phyloP scores from a whole-genome alignment of 2,329 filamentous ascomycete species.

The Fusarium irregulare region DNA sequence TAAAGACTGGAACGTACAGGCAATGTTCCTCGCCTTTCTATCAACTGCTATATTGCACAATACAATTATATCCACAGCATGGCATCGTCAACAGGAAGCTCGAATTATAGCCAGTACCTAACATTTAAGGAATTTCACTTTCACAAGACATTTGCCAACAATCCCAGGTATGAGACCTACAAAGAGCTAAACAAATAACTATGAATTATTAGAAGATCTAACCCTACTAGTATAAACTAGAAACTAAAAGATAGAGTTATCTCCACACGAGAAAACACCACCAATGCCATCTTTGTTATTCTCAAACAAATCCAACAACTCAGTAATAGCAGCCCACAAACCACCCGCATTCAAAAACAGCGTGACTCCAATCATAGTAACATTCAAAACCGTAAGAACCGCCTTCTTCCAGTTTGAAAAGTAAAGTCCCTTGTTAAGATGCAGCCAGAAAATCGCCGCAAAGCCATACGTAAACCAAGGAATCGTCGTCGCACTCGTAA shows the following conservation, averaged over 20 bases:
- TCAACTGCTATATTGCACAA: too few relatives aligned
- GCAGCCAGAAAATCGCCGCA: conserved; percentile 43
- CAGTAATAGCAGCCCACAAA: conserved; percentile 42
- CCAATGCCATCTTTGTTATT: conserved; percentile 19
- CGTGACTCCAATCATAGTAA: conserved; percentile 32
- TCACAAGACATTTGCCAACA: too few relatives aligned
- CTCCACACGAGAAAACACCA: conserved; percentile 41
- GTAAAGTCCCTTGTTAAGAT: conserved; percentile 35
- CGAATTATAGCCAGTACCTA: too few relatives aligned
- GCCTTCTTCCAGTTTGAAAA: conserved; percentile 40
- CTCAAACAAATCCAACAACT: conserved; percentile 37
- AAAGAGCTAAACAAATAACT: too few relatives aligned
- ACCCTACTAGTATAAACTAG: too few relatives aligned
- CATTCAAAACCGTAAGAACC: conserved; percentile 31
- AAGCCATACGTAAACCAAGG: conserved; percentile 46
- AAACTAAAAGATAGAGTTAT: conserved; percentile 37
- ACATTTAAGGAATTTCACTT: too few relatives aligned
- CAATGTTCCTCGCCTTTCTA: too few relatives aligned
- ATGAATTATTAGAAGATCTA: too few relatives aligned
- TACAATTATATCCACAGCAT: too few relatives aligned
- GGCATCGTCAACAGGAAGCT: too few relatives aligned
- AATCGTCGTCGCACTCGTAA: conserved; percentile 42
- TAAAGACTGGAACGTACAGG: too few relatives aligned
- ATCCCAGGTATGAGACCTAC: too few relatives aligned
- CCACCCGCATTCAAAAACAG: conserved; percentile 45